A percentile compares a stretch with the other conserved stretches of the same genome.
Evolutionary conservation across 352 stramenopile genomes (phyloP).

Genomic region (Globisporangium apiculatum): DNA sequence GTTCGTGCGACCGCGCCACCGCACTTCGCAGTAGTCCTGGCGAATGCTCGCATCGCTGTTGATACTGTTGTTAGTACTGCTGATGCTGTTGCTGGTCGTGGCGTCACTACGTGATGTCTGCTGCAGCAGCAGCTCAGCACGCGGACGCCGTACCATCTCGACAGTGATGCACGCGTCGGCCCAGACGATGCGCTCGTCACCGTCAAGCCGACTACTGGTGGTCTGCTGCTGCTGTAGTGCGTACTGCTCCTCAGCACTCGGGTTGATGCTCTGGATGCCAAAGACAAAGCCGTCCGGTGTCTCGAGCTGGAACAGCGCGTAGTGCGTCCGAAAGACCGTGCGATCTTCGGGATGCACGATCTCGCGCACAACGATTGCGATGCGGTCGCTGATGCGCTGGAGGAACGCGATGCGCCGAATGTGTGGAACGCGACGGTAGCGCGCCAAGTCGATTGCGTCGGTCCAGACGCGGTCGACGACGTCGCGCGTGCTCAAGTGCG

Average conservation of each 20-base stretch:
- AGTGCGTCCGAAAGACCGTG: conserved; percentile 32
- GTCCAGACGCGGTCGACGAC: conserved; percentile 21
- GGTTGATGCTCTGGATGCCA: conserved; percentile 30
- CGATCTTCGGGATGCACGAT: conserved; percentile 21
- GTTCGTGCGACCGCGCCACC: conserved; percentile 15
- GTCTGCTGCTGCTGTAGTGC: too few species aligned
- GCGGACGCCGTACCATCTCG: conserved; percentile 17
- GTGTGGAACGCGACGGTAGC: conserved; percentile 13
- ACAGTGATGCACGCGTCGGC: conserved; percentile 23
- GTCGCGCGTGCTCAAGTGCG: conserved; percentile 16
- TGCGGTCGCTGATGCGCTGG: conserved; percentile 21
- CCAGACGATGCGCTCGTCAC: conserved; percentile 21
- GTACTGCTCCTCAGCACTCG: conserved; percentile 11
- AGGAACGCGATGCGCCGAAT: conserved; percentile 28
- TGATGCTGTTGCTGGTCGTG: not conserved
- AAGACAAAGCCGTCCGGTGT: conserved; percentile 16
- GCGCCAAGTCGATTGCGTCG: conserved; percentile 18
- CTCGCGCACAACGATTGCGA: conserved; percentile 27
- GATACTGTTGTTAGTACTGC: not conserved
- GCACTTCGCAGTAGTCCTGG: conserved; percentile 16
- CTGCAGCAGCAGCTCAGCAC: too few species aligned
- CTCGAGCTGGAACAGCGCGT: conserved; percentile 20
- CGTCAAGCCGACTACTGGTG: too few species aligned
- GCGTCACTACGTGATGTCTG: too few species aligned
- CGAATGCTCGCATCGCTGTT: not conserved